Conservation (phyloP, 2,329 filamentous ascomycete species). For the Alternaria sp. region DNA sequence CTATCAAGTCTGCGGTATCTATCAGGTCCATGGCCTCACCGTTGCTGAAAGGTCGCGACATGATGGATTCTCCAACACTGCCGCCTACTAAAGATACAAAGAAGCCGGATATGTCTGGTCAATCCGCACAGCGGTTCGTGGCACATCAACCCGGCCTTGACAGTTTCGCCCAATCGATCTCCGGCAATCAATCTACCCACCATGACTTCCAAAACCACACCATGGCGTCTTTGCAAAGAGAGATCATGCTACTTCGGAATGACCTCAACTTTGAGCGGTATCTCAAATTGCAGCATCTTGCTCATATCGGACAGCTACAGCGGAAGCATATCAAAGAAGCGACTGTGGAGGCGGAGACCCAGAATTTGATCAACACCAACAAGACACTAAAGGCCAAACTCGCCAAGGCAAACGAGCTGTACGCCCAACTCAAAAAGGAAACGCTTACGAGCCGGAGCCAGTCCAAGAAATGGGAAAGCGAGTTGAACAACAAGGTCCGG, state of each 20-base stretch:
- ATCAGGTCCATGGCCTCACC: conserved; percentile 54
- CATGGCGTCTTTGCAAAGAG: conserved; percentile 65
- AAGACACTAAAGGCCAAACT: conserved; percentile 74
- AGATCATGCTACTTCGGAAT: conserved; percentile 77
- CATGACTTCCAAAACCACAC: conserved; percentile 43
- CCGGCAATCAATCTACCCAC: conserved; percentile 34
- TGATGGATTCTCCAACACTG: conserved; percentile 68
- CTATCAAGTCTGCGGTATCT: conserved; percentile 52
- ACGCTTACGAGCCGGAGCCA: conserved; percentile 73
- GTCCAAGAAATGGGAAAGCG: conserved; percentile 78
- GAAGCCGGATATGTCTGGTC: conserved; percentile 28
- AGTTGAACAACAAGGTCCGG: conserved; percentile 71
- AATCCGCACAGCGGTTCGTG: conserved; percentile 26
- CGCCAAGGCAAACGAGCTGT: conserved; percentile 73
- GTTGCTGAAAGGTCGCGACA: conserved; percentile 51
- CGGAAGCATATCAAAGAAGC: conserved; percentile 77
- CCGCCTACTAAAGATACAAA: conserved; percentile 53
- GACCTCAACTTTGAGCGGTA: conserved; percentile 85
- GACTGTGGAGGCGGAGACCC: conserved; percentile 79
- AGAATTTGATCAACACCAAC: conserved; percentile 79
- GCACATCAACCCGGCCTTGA: conserved; percentile 42
- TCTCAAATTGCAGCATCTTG: conserved; percentile 81
- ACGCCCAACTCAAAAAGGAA: conserved; percentile 73
- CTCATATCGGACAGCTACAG: conserved; percentile 79
- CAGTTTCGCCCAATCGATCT: conserved; percentile 38